phyloP scores from a whole-genome alignment of 768 basidiomycete species.

The Russula sp. region DNA sequence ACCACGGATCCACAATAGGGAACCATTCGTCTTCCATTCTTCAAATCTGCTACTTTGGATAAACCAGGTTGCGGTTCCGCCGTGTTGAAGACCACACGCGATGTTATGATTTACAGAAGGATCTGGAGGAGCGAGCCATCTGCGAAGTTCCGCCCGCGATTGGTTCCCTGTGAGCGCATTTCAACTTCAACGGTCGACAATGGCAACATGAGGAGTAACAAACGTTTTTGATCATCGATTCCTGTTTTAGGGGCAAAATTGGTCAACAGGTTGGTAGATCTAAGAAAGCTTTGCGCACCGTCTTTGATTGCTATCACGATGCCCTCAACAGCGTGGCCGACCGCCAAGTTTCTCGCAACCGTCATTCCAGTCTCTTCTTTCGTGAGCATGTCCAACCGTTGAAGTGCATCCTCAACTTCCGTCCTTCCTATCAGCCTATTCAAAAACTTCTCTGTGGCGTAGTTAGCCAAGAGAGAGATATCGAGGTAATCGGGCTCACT shows the following conservation, averaged over 20 bases:
- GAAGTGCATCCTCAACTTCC: neutral
- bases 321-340: neutral
- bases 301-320: neutral
- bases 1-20: constrained; percentile 9
- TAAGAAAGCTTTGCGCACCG: neutral
- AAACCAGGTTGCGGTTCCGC: constrained; percentile 3
- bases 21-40: neutral
- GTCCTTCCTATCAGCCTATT: neutral
- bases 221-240: neutral
- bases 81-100: neutral
- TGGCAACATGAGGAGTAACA: neutral
- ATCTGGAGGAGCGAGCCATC: constrained; percentile 6
- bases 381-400: neutral
- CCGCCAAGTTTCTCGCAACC: neutral
- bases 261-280: neutral
- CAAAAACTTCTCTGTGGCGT: neutral
- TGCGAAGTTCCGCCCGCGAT: neutral
- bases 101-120: constrained; percentile 8
- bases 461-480: neutral
- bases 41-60: neutral
- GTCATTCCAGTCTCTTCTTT: neutral
- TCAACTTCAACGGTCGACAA: neutral
- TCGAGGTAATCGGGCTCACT: neutral
- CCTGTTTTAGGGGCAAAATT: neutral
- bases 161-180: neutral